Percentiles rank a stretch among this genome's conserved stretches.
Conservation (phyloP, 2,329 filamentous ascomycete species). For the Neofusicoccum kwambonambiense region DNA sequence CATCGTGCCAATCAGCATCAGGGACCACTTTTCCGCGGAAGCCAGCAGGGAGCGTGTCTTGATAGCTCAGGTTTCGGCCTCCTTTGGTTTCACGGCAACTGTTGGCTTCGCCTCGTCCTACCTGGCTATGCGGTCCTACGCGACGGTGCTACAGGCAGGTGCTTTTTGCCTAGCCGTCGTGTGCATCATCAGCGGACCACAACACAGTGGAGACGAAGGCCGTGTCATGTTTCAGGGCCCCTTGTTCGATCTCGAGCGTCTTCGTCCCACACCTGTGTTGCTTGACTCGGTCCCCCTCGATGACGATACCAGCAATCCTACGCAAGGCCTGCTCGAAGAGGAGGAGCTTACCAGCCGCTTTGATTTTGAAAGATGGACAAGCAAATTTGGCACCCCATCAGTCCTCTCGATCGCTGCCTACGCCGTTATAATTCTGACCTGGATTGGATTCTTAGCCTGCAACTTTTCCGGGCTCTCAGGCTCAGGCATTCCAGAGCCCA, state of each 20-base stretch:
- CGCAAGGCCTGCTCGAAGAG: background rate
- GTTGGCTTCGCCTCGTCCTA: slow-evolving; percentile 17
- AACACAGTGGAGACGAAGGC: background rate
- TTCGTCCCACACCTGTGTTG: background rate
- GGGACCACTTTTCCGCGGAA: background rate
- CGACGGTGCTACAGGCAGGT: slow-evolving; percentile 17
- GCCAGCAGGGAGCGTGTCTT: background rate
- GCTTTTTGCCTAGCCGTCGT: slow-evolving; percentile 16
- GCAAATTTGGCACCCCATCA: background rate
- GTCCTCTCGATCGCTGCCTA: slow-evolving; percentile 11
- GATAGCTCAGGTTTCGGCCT: slow-evolving; percentile 6
- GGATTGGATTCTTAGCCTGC: slow-evolving; percentile 10
- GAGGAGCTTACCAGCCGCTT: background rate
- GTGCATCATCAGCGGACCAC: slow-evolving; percentile 12
- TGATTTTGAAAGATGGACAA: background rate
- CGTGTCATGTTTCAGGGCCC: background rate
- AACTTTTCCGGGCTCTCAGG: background rate
- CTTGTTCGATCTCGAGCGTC: slow-evolving; percentile 2
- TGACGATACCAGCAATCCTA: background rate
- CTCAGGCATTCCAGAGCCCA: background rate
- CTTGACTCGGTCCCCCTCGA: background rate
- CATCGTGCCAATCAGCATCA: slow-evolving; percentile 18
- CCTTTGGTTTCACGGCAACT: slow-evolving; percentile 15
- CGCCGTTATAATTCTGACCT: slow-evolving; percentile 2
- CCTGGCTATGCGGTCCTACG: slow-evolving; percentile 20